Conservation (phyloP, 1,139 yeast species). For the Candida sanyaensis region DNA sequence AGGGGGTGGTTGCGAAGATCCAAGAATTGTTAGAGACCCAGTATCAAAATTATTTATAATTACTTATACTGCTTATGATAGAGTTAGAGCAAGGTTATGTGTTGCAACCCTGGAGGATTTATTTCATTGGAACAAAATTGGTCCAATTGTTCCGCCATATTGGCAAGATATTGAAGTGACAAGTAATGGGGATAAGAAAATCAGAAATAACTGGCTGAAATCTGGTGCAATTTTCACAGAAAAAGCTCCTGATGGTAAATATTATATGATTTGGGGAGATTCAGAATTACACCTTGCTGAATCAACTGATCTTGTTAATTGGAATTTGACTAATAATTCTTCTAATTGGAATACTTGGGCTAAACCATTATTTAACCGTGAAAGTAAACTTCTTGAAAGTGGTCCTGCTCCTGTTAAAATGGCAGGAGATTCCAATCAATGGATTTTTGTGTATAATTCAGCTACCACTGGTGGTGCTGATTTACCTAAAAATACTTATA, state of each 20-base stretch:
- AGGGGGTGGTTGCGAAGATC: conserved; percentile 50
- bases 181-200: conserved; percentile 23
- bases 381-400: conserved; percentile 42
- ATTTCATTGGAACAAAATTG: conserved; percentile 42
- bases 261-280: conserved; percentile 51
- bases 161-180: conserved; percentile 38
- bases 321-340: conserved; percentile 29
- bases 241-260: conserved; percentile 32
- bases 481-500: conserved; percentile 33
- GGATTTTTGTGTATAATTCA: conserved; percentile 43
- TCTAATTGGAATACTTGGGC: conserved; percentile 29
- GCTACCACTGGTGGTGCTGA: conserved; percentile 40
- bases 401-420: conserved; percentile 48
- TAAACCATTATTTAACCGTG: conserved; percentile 31
- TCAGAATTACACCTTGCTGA: conserved; percentile 40
- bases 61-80: conserved; percentile 47
- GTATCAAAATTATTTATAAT: conserved; percentile 34
- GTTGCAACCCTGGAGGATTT: conserved; percentile 43
- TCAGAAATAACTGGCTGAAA: conserved; percentile 44
- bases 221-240: conserved; percentile 47
- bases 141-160: conserved; percentile 33
- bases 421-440: conserved; percentile 31
- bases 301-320: conserved; percentile 35
- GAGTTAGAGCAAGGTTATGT: conserved; percentile 37
- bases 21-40: conserved; percentile 45